Conservation (phyloP, 2,329 filamentous ascomycete species). For the Alternaria conjuncta region DNA sequence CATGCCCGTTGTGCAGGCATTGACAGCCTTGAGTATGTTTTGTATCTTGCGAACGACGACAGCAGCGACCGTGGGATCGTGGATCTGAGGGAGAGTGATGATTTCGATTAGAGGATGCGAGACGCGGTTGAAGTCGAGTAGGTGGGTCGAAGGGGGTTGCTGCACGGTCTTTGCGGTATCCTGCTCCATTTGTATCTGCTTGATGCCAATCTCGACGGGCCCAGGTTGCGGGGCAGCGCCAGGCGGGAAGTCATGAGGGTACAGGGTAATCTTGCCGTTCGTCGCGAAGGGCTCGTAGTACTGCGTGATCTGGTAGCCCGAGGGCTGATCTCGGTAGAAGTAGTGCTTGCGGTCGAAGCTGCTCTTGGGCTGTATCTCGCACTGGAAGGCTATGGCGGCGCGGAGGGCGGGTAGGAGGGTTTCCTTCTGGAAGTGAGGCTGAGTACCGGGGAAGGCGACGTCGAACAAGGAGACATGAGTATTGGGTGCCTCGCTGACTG, state of each 20-base stretch:
- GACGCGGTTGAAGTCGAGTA: constrained; percentile 93
- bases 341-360: constrained; percentile 97
- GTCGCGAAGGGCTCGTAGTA: constrained; percentile 79
- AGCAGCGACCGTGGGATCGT: constrained; percentile 84
- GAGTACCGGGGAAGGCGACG: constrained; percentile 84
- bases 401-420: constrained; percentile 88
- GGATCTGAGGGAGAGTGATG: constrained; percentile 88
- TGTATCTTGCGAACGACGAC: constrained; percentile 91
- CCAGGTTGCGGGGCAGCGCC: constrained; percentile 75
- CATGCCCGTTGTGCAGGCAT: constrained; percentile 90
- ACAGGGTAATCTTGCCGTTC: constrained; percentile 74
- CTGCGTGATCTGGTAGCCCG: constrained; percentile 97
- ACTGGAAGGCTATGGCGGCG: constrained; percentile 83
- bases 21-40: constrained; percentile 75
- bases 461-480: constrained; percentile 90
- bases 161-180: constrained; percentile 94
- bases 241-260: constrained; percentile 65
- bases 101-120: constrained; percentile 93
- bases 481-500: constrained; percentile 72
- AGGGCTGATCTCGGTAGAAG: constrained; percentile 97
- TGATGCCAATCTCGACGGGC: constrained; percentile 77
- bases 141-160: constrained; percentile 73
- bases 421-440: constrained; percentile 82
- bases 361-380: constrained; percentile 76
- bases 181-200: constrained; percentile 96